A percentile compares a stretch with the other conserved stretches of the same genome.
Evolutionary conservation across 306 rosid genomes (phyloP).

Genomic region (Cucumis sativus): DNA sequence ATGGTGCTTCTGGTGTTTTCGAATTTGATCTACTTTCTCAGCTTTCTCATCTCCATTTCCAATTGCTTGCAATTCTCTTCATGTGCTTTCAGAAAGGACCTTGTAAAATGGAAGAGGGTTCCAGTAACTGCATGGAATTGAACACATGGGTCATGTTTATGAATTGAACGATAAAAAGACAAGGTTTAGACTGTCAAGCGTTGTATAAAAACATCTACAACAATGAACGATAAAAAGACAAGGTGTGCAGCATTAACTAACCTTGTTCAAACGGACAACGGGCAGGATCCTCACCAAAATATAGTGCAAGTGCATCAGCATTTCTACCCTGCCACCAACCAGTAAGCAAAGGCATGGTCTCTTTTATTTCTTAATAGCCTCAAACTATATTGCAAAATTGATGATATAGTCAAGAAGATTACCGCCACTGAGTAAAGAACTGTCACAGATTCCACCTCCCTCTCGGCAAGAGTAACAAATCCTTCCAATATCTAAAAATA

Average conservation of each 20-base stretch:
- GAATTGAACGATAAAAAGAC: background rate
- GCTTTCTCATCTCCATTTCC: constrained; percentile 75
- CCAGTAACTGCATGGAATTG: constrained; percentile 55
- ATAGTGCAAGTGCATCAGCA: constrained; percentile 85
- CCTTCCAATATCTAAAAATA: constrained; percentile 55
- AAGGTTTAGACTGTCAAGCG: background rate
- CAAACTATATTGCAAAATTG: constrained; percentile 6
- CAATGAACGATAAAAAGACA: background rate
- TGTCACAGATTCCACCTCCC: constrained; percentile 69
- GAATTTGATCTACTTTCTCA: constrained; percentile 68
- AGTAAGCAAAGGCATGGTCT: constrained; percentile 12
- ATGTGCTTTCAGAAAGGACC: constrained; percentile 84
- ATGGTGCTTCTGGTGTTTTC: constrained; percentile 54
- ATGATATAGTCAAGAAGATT: constrained; percentile 21
- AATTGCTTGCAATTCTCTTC: constrained; percentile 84
- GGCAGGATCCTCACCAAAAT: constrained; percentile 93
- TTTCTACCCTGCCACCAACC: constrained; percentile 67
- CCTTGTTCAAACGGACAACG: constrained; percentile 94
- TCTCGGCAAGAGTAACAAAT: constrained; percentile 59
- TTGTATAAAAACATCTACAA: background rate
- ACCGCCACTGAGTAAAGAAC: constrained; percentile 72
- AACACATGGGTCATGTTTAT: background rate
- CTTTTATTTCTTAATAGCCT: constrained; percentile 6
- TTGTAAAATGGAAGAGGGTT: constrained; percentile 61
- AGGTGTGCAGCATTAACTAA: constrained; percentile 21